phyloP scores from a whole-genome alignment of 805 yeast species.

The Candida vartiovaarae region DNA sequence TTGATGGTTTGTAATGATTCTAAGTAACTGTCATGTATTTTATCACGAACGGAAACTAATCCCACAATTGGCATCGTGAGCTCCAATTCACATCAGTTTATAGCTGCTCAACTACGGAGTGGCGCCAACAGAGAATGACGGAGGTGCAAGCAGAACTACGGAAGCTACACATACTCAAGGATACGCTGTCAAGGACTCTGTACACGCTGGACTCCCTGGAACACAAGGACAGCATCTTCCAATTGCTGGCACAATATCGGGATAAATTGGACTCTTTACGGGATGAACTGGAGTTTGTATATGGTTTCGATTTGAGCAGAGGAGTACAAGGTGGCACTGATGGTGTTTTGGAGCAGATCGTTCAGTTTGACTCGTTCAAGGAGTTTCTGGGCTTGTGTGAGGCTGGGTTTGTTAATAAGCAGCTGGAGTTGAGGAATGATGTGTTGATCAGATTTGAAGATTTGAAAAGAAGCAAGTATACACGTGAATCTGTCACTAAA shows the following conservation, averaged over 20 bases:
- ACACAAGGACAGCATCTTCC: constrained; percentile 11
- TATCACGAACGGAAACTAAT: too few relatives aligned
- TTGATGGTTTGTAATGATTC: too few relatives aligned
- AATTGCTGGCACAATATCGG: constrained; percentile 11
- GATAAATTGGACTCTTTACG: constrained; percentile 9
- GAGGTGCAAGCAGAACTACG: constrained; percentile 3
- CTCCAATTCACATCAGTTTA: too few relatives aligned
- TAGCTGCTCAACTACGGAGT: too few relatives aligned
- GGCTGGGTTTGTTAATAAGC: constrained; percentile 12
- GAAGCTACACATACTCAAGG: constrained; percentile 4
- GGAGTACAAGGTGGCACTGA: not conserved
- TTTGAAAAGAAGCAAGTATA: constrained; percentile 3
- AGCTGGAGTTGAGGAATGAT: constrained; percentile 7
- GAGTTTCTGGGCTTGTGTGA: constrained; percentile 16
- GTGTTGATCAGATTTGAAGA: constrained; percentile 3
- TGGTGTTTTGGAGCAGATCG: not conserved
- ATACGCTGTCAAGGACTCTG: constrained; percentile 6
- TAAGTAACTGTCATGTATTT: too few relatives aligned
- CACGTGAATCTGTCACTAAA: not conserved
- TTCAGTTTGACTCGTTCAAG: constrained; percentile 5
- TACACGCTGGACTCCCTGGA: constrained; percentile 9
- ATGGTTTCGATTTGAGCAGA: constrained; percentile 8
- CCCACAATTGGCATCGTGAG: too few relatives aligned
- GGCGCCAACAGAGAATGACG: too few relatives aligned
- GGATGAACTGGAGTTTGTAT: constrained; percentile 15